A percentile compares a stretch with the other conserved stretches of the same genome.
These are phyloP conservation scores for Platanthera guangdongensis DNA, from an alignment of 106 monocot genomes.

Conservation along the genomic window DNA sequence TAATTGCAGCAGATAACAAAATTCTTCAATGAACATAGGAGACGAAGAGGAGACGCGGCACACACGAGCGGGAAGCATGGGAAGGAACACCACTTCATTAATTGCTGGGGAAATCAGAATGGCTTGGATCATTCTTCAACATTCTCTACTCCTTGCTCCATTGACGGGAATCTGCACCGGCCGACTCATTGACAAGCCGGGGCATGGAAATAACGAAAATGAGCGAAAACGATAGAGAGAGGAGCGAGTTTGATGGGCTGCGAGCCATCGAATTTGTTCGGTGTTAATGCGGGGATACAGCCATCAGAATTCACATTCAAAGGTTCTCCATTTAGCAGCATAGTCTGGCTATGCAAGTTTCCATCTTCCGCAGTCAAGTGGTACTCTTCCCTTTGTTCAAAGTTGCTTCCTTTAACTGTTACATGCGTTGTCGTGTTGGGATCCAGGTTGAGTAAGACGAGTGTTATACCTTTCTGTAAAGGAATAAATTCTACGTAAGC, in stretches of 20 bases:
- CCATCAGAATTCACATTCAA: constrained; percentile 35
- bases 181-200: constrained; percentile 26
- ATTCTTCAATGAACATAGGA: too few relatives aligned
- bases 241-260: constrained; percentile 49
- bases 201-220: constrained; percentile 49
- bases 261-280: constrained; percentile 24
- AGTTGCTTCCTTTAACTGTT: constrained; percentile 7
- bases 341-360: constrained; percentile 11
- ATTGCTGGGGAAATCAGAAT: too few relatives aligned
- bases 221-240: constrained; percentile 64
- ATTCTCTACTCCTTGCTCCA: not conserved
- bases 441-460: constrained; percentile 71
- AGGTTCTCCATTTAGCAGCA: constrained; percentile 55
- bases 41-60: too few relatives aligned
- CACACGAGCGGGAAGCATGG: too few relatives aligned
- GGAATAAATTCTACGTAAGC: not conserved
- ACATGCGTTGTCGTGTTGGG: constrained; percentile 44
- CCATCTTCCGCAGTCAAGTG: constrained; percentile 68
- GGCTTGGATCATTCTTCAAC: too few relatives aligned
- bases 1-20: too few relatives aligned
- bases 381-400: constrained; percentile 55
- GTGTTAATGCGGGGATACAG: constrained; percentile 42
- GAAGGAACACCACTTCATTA: too few relatives aligned
- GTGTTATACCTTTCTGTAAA: constrained; percentile 58
- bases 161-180: not conserved